phyloP scores from a whole-genome alignment of 2,329 filamentous ascomycete species.

The Diaporthe citri region DNA sequence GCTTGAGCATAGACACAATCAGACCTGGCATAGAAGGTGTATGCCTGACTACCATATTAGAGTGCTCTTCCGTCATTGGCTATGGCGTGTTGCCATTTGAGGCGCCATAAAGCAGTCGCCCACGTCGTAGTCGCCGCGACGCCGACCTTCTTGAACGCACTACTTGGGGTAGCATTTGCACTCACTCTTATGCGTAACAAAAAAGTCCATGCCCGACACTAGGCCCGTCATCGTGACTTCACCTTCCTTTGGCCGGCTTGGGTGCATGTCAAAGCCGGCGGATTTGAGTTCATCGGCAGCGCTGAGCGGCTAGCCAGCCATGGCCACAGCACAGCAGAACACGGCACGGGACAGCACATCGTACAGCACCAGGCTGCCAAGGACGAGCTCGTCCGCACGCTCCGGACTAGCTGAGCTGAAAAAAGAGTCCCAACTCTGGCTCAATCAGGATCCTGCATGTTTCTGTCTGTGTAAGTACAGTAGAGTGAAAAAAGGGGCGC shows the following conservation, averaged over 20 bases:
- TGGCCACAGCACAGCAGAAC: not conserved
- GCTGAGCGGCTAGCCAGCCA: not conserved
- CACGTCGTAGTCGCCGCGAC: not conserved
- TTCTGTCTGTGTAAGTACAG: not conserved
- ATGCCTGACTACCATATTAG: not conserved
- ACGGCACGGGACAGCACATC: not conserved
- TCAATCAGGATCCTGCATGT: not conserved
- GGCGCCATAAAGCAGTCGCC: not conserved
- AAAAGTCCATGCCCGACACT: not conserved
- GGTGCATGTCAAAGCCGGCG: not conserved
- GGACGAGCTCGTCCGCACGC: not conserved
- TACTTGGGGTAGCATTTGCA: not conserved
- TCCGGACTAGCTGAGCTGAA: not conserved
- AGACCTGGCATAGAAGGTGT: not conserved
- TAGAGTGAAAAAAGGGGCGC: not conserved
- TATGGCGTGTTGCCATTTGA: too few species aligned
- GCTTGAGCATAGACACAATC: not conserved
- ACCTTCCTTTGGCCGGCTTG: not conserved
- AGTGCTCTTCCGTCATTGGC: not conserved
- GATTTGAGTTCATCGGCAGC: conserved; percentile 12
- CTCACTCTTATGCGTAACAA: not conserved
- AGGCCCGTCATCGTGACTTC: conserved; percentile 5
- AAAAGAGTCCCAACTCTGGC: not conserved
- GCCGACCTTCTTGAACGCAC: not conserved
- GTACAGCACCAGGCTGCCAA: not conserved